phyloP scores from a whole-genome alignment of 108 stramenopile species.

The Nannochloropsis granulata region DNA sequence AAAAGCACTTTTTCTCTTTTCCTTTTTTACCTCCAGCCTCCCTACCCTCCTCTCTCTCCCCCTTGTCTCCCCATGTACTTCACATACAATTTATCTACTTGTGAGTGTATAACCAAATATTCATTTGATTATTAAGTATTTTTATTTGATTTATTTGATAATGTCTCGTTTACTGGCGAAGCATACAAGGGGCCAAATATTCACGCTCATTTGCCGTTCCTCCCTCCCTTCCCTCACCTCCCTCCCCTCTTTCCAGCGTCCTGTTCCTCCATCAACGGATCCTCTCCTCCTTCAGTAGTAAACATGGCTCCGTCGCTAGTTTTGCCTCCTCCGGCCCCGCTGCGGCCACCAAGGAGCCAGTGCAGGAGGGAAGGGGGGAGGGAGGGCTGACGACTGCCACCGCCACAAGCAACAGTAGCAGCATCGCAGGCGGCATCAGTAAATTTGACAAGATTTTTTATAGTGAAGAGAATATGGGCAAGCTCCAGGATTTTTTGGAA shows the following conservation, averaged over 20 bases:
- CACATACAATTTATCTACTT: background rate
- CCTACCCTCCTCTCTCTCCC: background rate
- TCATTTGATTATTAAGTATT: background rate
- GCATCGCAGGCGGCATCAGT: background rate
- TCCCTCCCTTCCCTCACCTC: background rate
- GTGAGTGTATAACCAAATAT: background rate
- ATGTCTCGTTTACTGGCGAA: background rate
- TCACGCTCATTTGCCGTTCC: background rate
- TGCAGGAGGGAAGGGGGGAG: background rate
- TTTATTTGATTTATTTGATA: background rate
- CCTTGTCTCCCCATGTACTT: background rate
- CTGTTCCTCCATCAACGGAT: background rate
- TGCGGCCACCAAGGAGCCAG: background rate
- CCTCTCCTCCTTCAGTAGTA: background rate
- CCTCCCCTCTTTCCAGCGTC: background rate
- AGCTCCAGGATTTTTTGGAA: conserved; percentile 11
- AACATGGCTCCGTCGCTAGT: background rate
- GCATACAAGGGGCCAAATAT: background rate
- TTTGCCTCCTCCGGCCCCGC: background rate
- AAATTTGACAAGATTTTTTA: conserved; percentile 59
- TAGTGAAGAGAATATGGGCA: conserved; percentile 48
- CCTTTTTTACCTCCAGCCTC: background rate
- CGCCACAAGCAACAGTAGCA: no score
- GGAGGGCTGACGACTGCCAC: background rate
- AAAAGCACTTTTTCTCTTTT: background rate